Conservation (phyloP, 148 eudicot genomes). For the Rhododendron kiyosumense region DNA sequence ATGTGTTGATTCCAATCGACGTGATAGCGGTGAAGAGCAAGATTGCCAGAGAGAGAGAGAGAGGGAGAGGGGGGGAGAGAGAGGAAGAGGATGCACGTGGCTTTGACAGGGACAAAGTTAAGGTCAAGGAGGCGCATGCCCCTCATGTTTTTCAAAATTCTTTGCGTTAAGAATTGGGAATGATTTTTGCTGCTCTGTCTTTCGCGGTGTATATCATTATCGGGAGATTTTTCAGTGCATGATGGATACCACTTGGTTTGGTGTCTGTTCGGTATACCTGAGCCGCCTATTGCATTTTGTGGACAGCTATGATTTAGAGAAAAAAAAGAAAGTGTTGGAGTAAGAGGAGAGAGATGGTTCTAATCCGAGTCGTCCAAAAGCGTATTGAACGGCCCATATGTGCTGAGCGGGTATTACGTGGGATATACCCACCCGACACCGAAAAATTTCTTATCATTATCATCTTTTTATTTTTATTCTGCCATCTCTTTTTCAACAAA, state of each 20-base stretch:
- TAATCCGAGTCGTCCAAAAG: no score
- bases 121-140: not conserved
- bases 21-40: not conserved
- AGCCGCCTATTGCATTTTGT: no score
- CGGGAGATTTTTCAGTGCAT: no score
- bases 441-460: no score
- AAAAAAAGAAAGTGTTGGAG: accelerated
- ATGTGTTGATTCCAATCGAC: not conserved
- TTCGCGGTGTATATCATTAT: no score
- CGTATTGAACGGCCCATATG: no score
- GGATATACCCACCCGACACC: no score
- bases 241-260: accelerated
- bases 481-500: no score
- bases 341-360: no score
- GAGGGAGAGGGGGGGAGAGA: not conserved
- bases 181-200: not conserved
- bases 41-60: not conserved
- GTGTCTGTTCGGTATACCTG: accelerated
- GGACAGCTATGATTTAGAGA: no score
- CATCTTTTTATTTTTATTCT: no score
- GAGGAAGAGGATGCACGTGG: not conserved
- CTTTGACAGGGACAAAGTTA: not conserved
- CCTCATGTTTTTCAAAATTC: not conserved
- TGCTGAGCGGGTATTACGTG: accelerated
- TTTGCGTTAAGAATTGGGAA: not conserved